Percentiles rank a stretch among this genome's conserved stretches.
These are phyloP conservation scores for Trichothecium roseum DNA, from an alignment of 2,329 filamentous ascomycete genomes.

Conservation along the genomic window DNA sequence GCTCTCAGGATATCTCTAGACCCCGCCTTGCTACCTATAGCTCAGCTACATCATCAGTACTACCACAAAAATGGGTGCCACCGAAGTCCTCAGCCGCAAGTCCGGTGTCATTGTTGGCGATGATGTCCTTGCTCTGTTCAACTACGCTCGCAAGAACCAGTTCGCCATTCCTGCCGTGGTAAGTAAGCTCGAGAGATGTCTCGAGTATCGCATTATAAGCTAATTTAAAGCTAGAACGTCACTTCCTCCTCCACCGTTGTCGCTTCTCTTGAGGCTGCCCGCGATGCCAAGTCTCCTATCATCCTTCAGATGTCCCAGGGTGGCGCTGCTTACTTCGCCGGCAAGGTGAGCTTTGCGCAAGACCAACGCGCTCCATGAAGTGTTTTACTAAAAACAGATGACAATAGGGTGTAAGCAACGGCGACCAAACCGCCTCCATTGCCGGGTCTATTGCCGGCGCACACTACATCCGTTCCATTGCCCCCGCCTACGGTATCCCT, in stretches of 20 bases:
- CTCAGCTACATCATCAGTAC: conserved; percentile 7
- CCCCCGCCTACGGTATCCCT: conserved; percentile 79
- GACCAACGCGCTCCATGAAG: not conserved
- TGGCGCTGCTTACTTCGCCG: conserved; percentile 85
- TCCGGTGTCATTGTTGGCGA: conserved; percentile 44
- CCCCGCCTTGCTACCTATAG: too few relatives aligned
- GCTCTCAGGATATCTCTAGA: too few relatives aligned
- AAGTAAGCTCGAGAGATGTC: conserved; percentile 18
- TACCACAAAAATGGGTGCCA: conserved; percentile 24
- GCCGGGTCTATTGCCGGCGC: conserved; percentile 80
- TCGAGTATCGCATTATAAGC: conserved; percentile 19
- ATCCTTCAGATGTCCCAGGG: conserved; percentile 92
- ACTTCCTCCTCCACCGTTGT: conserved; percentile 76
- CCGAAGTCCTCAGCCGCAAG: conserved; percentile 38
- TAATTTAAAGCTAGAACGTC: conserved; percentile 49
- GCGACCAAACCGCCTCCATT: conserved; percentile 77
- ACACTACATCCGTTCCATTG: conserved; percentile 84
- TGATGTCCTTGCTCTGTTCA: conserved; percentile 59
- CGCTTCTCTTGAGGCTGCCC: conserved; percentile 84
- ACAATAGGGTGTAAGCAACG: conserved; percentile 62
- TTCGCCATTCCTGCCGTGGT: conserved; percentile 79
- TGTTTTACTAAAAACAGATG: conserved; percentile 8
- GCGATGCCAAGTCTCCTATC: conserved; percentile 82
- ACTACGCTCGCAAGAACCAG: conserved; percentile 77
- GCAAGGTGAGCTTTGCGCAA: conserved; percentile 51